These are phyloP conservation scores for Beauveria asiatica DNA, from an alignment of 2,329 filamentous ascomycete genomes.

Conservation along the genomic window DNA sequence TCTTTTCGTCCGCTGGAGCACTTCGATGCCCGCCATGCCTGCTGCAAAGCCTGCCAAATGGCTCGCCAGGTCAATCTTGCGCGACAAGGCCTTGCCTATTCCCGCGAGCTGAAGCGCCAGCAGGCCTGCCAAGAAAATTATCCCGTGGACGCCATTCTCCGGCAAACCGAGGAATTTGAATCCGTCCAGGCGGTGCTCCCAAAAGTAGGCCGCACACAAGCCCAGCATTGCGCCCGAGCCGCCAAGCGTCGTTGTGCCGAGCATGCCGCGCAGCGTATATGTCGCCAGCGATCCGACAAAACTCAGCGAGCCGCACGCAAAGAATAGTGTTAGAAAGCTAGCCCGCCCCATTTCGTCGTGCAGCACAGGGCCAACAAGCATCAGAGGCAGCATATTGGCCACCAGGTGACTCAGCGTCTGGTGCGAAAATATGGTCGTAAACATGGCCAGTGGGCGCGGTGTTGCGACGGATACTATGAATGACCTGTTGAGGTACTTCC, in stretches of 20 bases:
- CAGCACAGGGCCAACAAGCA: slow-evolving; percentile 56
- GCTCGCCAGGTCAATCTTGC: slow-evolving; percentile 41
- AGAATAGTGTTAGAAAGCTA: slow-evolving; percentile 59
- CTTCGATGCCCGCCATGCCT: slow-evolving; percentile 34
- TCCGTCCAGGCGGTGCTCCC: slow-evolving; percentile 46
- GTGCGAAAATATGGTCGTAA: slow-evolving; percentile 64
- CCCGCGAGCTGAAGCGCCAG: slow-evolving; percentile 42
- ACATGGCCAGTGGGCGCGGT: slow-evolving; percentile 51
- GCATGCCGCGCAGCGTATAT: slow-evolving; percentile 37
- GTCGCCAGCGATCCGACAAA: slow-evolving; percentile 49
- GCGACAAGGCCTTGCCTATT: slow-evolving; percentile 32
- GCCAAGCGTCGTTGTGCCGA: slow-evolving; percentile 50
- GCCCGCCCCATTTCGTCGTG: slow-evolving; percentile 64
- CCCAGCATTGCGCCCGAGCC: slow-evolving; percentile 58
- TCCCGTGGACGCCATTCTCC: slow-evolving; percentile 46
- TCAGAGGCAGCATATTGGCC: slow-evolving; percentile 57
- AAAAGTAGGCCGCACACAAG: slow-evolving; percentile 53
- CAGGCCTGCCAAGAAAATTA: slow-evolving; percentile 44
- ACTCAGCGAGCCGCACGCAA: slow-evolving; percentile 48
- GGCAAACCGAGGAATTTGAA: slow-evolving; percentile 51
- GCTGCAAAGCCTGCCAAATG: slow-evolving; percentile 44
- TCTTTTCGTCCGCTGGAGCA: slow-evolving; percentile 18
- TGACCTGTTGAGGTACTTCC: slow-evolving; percentile 59
- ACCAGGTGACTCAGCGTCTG: slow-evolving; percentile 50
- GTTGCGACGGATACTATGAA: slow-evolving; percentile 57